Evolutionary conservation across 2,329 filamentous ascomycete genomes (phyloP), one percentile per base, ranked within the genome.

Genomic region (Albifimbria verrucaria): DNA sequence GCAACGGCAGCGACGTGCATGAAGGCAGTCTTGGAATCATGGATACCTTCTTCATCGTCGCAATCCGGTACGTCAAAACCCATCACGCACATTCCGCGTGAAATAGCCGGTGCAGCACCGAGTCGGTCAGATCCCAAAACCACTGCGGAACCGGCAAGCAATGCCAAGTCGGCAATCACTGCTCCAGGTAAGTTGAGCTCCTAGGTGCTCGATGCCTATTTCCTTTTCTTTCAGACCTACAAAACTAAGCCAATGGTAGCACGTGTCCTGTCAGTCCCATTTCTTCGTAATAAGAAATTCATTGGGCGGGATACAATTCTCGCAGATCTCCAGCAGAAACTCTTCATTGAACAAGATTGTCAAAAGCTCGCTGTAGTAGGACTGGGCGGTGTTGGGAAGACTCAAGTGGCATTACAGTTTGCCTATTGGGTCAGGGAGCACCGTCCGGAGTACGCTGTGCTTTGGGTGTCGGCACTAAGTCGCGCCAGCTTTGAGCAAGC

Each of bases 1-100:
- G 68, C 66, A 0, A 68, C 67, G 0, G 73, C 72, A 0, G 72
- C 73, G 2, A 70, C 65, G 0, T 72, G 73, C 0, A 77, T 80
- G 4, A 83, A 82, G 20, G 59, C 53, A 0, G 36, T 60, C 3
- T 24, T 59, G 0, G 54, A 55, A n/a, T n/a, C n/a, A n/a, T n/a
- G n/a, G n/a, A n/a, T n/a, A n/a, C n/a, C n/a, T n/a, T n/a, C n/a
- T n/a, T n/a, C n/a, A n/a, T n/a, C n/a, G n/a, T n/a, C n/a, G n/a
- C n/a, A n/a, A n/a, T n/a, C n/a, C n/a, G n/a, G n/a, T n/a, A n/a
- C n/a, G n/a, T n/a, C n/a, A n/a, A n/a, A n/a, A n/a, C n/a, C n/a
- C n/a, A n/a, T n/a, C n/a, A n/a, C n/a, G n/a, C n/a, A n/a, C n/a
- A n/a, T n/a, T n/a, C n/a, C n/a, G n/a, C n/a, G n/a, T n/a, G n/a